Conservation (phyloP, 225 moss, liverwort and hornwort genomes). For the Marchantia paleacea region DNA sequence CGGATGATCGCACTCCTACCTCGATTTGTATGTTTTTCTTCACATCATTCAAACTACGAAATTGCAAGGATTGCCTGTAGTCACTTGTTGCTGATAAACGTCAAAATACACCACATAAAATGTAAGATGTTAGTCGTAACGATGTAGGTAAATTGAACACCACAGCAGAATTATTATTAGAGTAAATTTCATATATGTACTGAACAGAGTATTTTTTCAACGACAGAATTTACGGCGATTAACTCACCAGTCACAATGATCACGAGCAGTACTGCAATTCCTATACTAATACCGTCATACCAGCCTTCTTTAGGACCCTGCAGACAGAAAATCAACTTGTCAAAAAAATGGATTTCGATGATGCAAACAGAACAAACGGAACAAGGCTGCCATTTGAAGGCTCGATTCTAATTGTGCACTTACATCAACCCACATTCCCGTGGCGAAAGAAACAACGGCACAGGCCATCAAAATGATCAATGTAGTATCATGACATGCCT, state of each 20-base stretch:
- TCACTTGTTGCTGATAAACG: slow-evolving; percentile 52
- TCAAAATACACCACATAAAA: neutral
- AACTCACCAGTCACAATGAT: slow-evolving; percentile 70
- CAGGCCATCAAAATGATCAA: slow-evolving; percentile 84
- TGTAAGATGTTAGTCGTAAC: too few relatives aligned
- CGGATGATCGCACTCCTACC: slow-evolving; percentile 26
- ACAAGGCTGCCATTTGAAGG: neutral
- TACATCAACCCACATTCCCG: slow-evolving; percentile 86
- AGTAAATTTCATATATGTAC: too few relatives aligned
- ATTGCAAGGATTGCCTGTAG: slow-evolving; percentile 91
- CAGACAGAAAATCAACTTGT: neutral
- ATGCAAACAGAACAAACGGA: neutral
- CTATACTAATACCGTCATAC: slow-evolving; percentile 87
- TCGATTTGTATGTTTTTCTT: slow-evolving; percentile 75
- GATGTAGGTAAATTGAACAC: neutral
- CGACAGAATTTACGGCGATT: slow-evolving; percentile 21
- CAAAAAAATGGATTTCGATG: neutral
- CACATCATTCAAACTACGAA: slow-evolving; percentile 71
- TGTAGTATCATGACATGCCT: slow-evolving; percentile 91
- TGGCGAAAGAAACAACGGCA: slow-evolving; percentile 75
- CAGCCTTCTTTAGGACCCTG: slow-evolving; percentile 76
- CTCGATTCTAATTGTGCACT: neutral
- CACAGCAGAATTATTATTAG: neutral
- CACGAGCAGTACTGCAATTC: slow-evolving; percentile 67
- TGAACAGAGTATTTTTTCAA: neutral